A percentile compares a stretch with the other conserved stretches of the same genome.
Evolutionary conservation across 495 filamentous ascomycete genomes (phyloP).

Genomic region (Polyplosphaeria fusca): DNA sequence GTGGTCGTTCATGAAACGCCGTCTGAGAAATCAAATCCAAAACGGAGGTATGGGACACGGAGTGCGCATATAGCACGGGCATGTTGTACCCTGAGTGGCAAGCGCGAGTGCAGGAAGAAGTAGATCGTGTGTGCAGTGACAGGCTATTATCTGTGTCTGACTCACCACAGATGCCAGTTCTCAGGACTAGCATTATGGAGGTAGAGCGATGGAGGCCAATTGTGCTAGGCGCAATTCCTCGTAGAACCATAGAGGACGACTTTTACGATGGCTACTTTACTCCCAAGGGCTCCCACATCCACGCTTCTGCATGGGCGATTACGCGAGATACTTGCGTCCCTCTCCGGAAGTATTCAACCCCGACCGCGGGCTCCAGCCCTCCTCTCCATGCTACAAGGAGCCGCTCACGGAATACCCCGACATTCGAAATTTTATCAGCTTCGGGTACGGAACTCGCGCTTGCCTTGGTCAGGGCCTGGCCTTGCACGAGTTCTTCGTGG

Average conservation of each 20-base stretch:
- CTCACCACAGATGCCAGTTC: conserved; percentile 21
- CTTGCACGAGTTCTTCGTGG: conserved; percentile 52
- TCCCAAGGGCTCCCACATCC: conserved; percentile 37
- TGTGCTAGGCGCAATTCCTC: conserved; percentile 32
- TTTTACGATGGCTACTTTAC: conserved; percentile 40
- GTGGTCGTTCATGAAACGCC: background rate
- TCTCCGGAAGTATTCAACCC: conserved; percentile 39
- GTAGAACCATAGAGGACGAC: conserved; percentile 36
- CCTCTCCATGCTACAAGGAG: conserved; percentile 51
- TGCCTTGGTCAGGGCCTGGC: conserved; percentile 56
- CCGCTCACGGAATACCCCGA: conserved; percentile 50
- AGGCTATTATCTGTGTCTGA: conserved; percentile 20
- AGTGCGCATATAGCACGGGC: conserved; percentile 5
- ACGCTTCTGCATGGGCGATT: conserved; percentile 38
- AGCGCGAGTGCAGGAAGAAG: conserved; percentile 32
- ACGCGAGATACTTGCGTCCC: conserved; percentile 31
- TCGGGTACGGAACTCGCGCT: conserved; percentile 55
- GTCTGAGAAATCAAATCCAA: background rate
- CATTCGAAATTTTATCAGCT: conserved; percentile 50
- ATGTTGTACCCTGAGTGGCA: conserved; percentile 28
- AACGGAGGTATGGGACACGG: background rate
- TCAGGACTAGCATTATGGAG: conserved; percentile 36
- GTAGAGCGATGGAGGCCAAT: conserved; percentile 41
- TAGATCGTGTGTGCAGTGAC: conserved; percentile 33
- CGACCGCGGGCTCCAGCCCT: conserved; percentile 40